Conservation (phyloP, 768 basidiomycete species). For the Boletus rufocinnamomeus region DNA sequence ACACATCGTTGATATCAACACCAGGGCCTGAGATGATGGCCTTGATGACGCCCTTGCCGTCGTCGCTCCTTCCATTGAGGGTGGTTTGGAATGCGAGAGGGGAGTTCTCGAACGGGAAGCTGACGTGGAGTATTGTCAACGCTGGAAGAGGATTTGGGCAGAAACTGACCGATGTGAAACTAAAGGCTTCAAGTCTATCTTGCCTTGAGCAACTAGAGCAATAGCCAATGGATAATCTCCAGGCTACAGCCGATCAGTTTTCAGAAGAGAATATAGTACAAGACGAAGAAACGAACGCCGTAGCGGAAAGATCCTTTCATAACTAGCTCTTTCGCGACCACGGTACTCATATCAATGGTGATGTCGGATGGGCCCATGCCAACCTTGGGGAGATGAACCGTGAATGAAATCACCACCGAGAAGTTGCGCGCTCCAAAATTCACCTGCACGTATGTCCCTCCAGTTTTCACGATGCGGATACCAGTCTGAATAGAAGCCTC, state of each 20-base stretch:
- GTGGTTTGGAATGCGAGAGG: slow-evolving; percentile 81
- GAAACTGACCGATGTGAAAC: slow-evolving; percentile 77
- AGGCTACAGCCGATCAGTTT: slow-evolving; percentile 45
- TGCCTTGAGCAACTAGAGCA: slow-evolving; percentile 76
- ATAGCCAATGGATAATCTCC: slow-evolving; percentile 88
- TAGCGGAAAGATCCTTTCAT: slow-evolving; percentile 94
- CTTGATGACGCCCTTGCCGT: slow-evolving; percentile 90
- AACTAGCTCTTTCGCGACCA: slow-evolving; percentile 76
- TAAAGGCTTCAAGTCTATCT: slow-evolving; percentile 83
- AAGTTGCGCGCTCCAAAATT: slow-evolving; percentile 6
- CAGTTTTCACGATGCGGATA: slow-evolving; percentile 69
- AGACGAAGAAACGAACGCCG: slow-evolving; percentile 48
- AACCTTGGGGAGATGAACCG: slow-evolving; percentile 48
- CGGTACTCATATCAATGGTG: slow-evolving; percentile 65
- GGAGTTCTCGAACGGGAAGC: slow-evolving; percentile 78
- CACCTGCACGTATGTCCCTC: slow-evolving; percentile 75
- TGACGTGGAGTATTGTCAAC: slow-evolving; percentile 26
- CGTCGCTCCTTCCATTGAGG: slow-evolving; percentile 73
- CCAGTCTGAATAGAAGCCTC: slow-evolving; percentile 91
- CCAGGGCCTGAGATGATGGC: slow-evolving; percentile 84
- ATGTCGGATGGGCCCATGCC: slow-evolving; percentile 85
- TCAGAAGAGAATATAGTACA: neutral
- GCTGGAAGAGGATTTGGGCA: neutral
- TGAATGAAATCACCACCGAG: neutral
- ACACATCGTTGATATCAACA: slow-evolving; percentile 46